Evolutionary conservation across 805 yeast genomes (phyloP), one percentile per base, ranked within the genome.

Genomic region (Saccharomycopsis synnaedendra): DNA sequence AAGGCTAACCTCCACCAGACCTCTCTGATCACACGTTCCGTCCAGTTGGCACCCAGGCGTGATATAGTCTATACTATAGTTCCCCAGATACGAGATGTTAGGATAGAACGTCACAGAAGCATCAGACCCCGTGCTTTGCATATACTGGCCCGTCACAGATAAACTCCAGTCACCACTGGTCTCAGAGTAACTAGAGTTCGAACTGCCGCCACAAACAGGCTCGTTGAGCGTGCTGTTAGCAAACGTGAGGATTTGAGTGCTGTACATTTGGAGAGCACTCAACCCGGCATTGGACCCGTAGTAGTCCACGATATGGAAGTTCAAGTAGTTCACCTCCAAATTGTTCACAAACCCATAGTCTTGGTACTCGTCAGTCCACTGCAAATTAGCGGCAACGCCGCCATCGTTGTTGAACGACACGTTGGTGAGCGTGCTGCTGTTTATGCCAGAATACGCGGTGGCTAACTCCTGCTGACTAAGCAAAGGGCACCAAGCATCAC

Each of bases 401-500:
- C 58, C 63, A 10, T 43, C 47, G n/a, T 50, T 47, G 36, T 49
- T 42, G 40, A 44, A 47, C 40, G 50, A 41, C 50, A 41, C n/a
- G n/a, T 45, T 42, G 32, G 49, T 57, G 3, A 54, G 48, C 2
- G 59, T 53, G 5, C 61, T 52, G n/a, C 57, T 50, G 44, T 66
- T 58, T 5, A 60, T 34, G 5, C 59, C 57, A 3, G 62, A 58
- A 27, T 58, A 50, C 9, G 65, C 57, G 9, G 48, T 9, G 34
- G 57, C 39, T 42, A 82, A 60, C 3, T 61, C 58, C 0, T 68
- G 48, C 8, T 62, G 60, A 32, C 70, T 69, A 1, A 72, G 64
- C 30, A 90, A 66, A 0, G 96, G 95, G 63, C 98, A 93, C 74
- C 76, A 82, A 0, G 96, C 94, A 62, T 88, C 96, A 68, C 98